phyloP scores from a whole-genome alignment of 2,329 filamentous ascomycete genomes.

The Xylariomycetidae sp. region DNA sequence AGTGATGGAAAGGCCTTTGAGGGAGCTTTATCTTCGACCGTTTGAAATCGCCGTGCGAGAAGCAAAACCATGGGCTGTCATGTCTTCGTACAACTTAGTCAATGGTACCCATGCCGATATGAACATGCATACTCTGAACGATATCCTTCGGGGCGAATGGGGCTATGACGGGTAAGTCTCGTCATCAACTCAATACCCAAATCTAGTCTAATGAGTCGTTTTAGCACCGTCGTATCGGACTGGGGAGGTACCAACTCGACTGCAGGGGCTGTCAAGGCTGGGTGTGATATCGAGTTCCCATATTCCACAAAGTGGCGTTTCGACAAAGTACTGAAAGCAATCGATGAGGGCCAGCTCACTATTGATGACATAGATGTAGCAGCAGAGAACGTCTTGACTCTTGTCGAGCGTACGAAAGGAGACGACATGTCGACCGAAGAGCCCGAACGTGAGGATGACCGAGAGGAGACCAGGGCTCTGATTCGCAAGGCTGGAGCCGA shows the following conservation, averaged over 20 bases:
- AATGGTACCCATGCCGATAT: conserved; percentile 60
- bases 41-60: conserved; percentile 70
- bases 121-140: conserved; percentile 49
- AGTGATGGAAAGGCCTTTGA: conserved; percentile 59
- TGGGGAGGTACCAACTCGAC: conserved; percentile 56
- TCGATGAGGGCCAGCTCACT: conserved; percentile 43
- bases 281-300: conserved; percentile 56
- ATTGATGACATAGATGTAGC: conserved; percentile 49
- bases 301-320: conserved; percentile 51
- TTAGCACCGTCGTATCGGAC: conserved; percentile 52
- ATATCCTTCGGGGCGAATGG: conserved; percentile 58
- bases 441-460: conserved; percentile 53
- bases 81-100: conserved; percentile 65
- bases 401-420: conserved; percentile 59
- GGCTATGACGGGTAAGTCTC: conserved; percentile 50
- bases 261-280: conserved; percentile 49
- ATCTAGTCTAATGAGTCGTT: conserved; percentile 13
- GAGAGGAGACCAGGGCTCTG: conserved; percentile 52
- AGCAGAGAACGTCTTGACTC: conserved; percentile 55
- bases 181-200: not conserved
- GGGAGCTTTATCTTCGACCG: conserved; percentile 69
- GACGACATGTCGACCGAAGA: conserved; percentile 51
- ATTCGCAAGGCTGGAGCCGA: conserved; percentile 59
- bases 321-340: conserved; percentile 51
- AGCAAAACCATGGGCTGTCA: conserved; percentile 64